Base-by-base conservation (phyloP, 2,329 filamentous ascomycete genomes). In the Penicillium sclerotigenum region DNA sequence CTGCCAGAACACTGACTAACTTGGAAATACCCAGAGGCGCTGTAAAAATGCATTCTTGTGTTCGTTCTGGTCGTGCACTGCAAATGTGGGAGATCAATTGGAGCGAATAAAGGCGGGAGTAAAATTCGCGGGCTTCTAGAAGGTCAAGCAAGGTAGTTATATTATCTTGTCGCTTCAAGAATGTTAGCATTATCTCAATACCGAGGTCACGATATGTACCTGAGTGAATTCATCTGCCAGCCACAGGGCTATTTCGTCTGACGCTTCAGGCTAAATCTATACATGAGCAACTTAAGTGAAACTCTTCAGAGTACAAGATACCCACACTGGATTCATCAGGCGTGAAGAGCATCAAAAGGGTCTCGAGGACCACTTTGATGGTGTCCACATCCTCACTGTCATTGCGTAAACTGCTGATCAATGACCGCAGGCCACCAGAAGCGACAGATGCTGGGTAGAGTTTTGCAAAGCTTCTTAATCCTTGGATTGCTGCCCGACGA, bases 171-270 rank as follows among this genome's bases (percentile, higher is more conserved):
- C 90, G 87, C 83, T 87, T 72, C 72, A 56, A 65, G 75, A 72
- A 75, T 73, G 78, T 85, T 78, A 84, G 81, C 41, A 53, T 38
- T 59, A 60, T 43, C 54, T 36, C 47, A 55, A 7, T 51, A n/a
- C 43, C 16, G 54, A 57, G 46, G 47, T 40, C 40, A 31, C 16
- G 69, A 50, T 41, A 10, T 76, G 62, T 79, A 87, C 85, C 80
- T 96, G 92, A 33, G 94, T 97, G 72, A 99, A 99, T 74, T 97
- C 93, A 75, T 99, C 94, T 52, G 94, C 94, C 57, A 99, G 81
- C 91, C 94, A 99, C 28, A 97, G 80, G 18, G 89, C 89, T 66
- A 99, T 95, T 75, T 99, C 94, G 62, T 97, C 93, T 14, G 93
- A 96, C 52, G 93, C 91, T 81, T 97, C 93, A 31, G 91, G 80